Percentiles rank a stretch among this genome's conserved stretches.
phyloP scores from a whole-genome alignment of 768 basidiomycete species.

The Russula compacta region DNA sequence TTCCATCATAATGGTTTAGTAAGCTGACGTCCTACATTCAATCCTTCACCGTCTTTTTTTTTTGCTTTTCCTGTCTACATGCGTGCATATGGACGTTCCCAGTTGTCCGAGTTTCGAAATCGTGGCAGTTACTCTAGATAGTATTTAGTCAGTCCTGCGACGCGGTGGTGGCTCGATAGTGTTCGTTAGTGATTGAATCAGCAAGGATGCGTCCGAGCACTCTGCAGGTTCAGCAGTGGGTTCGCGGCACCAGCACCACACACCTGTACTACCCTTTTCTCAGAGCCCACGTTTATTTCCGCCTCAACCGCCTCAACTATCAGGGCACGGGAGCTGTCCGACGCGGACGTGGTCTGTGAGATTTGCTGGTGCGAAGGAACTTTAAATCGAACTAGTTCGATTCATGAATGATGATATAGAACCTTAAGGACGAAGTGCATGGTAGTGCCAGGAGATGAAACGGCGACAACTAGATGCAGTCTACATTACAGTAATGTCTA shows the following conservation, averaged over 20 bases:
- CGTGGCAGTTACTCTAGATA: background rate
- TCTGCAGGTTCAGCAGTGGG: background rate
- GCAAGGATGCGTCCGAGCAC: background rate
- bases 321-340: background rate
- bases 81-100: background rate
- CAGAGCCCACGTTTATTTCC: background rate
- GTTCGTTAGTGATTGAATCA: background rate
- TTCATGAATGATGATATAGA: background rate
- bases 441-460: background rate
- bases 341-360: background rate
- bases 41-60: background rate
- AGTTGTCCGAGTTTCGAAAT: slow-evolving; percentile 2
- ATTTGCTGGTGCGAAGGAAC: too few relatives aligned
- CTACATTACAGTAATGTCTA: background rate
- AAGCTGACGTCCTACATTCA: background rate
- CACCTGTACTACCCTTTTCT: background rate
- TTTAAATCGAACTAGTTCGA: background rate
- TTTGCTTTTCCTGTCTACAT: background rate
- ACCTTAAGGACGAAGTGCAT: too few relatives aligned
- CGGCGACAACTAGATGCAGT: background rate
- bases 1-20: background rate
- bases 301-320: background rate
- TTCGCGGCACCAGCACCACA: background rate
- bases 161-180: background rate
- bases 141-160: background rate